A percentile compares a stretch with the other conserved stretches of the same genome.
Conservation (phyloP, 2,329 filamentous ascomycete species). For the Penicillium sp. region DNA sequence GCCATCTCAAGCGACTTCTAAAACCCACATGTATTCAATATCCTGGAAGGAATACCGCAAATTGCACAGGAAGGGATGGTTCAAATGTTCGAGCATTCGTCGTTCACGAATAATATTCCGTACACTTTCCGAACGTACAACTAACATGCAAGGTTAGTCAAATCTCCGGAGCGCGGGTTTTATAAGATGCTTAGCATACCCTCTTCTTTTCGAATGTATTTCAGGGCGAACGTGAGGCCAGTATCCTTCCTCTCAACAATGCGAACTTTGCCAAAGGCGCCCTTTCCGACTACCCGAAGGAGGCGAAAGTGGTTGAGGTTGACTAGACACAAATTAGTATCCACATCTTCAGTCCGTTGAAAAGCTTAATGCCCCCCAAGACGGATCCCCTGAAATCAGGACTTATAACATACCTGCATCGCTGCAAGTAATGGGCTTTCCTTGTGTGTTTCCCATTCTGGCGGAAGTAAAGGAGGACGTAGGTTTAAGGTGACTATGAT, state of each 20-base stretch:
- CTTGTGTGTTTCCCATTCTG: slow-evolving; percentile 89
- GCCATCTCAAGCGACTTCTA: neutral
- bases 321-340: slow-evolving; percentile 55
- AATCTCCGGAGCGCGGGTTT: neutral
- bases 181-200: slow-evolving; percentile 44
- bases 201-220: slow-evolving; percentile 99
- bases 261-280: slow-evolving; percentile 96
- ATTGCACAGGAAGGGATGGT: slow-evolving; percentile 97
- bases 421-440: slow-evolving; percentile 87
- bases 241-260: slow-evolving; percentile 99
- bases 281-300: slow-evolving; percentile 91
- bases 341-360: neutral
- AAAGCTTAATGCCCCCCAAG: neutral
- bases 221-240: slow-evolving; percentile 88
- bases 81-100: slow-evolving; percentile 96
- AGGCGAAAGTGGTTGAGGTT: slow-evolving; percentile 97
- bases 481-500: slow-evolving; percentile 18
- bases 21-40: slow-evolving; percentile 89
- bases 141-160: slow-evolving; percentile 50
- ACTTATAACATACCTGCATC: slow-evolving; percentile 73
- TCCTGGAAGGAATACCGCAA: slow-evolving; percentile 98
- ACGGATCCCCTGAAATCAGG: neutral
- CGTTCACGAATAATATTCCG: slow-evolving; percentile 97
- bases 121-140: slow-evolving; percentile 95
- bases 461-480: slow-evolving; percentile 9